Conservation (phyloP, 1,139 yeast species). For the Kodamaea suecica region DNA sequence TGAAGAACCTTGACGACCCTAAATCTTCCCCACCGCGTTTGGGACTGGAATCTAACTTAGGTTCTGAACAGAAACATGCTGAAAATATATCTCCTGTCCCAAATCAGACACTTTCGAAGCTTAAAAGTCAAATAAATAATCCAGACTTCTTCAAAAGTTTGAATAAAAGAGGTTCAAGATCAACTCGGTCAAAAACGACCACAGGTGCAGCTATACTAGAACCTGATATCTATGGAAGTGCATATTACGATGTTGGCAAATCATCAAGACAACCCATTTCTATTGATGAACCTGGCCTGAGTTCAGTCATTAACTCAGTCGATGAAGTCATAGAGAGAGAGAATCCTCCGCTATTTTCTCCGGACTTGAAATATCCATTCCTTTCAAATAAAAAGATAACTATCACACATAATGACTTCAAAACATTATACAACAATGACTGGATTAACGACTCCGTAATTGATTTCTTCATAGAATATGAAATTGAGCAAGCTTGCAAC, state of each 20-base stretch:
- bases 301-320: not conserved
- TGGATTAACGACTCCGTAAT: constrained; percentile 77
- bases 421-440: constrained; percentile 62
- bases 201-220: constrained; percentile 1
- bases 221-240: constrained; percentile 2
- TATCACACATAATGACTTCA: constrained; percentile 59
- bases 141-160: not conserved
- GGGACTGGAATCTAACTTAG: too few species aligned
- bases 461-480: constrained; percentile 66
- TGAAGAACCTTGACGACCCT: not conserved
- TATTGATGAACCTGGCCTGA: not conserved
- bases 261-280: not conserved
- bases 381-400: constrained; percentile 46
- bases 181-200: constrained; percentile 1
- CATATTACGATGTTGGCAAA: constrained; percentile 1
- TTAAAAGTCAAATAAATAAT: not conserved
- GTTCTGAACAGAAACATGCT: too few species aligned
- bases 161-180: not conserved
- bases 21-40: too few species aligned
- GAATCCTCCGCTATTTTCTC: constrained; percentile 35
- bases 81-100: too few species aligned
- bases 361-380: constrained; percentile 51
- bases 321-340: constrained; percentile 10
- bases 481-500: constrained; percentile 41
- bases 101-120: not conserved